Evolutionary conservation across 179 eudicot species (phyloP).

Genomic region (Dionaea muscipula): DNA sequence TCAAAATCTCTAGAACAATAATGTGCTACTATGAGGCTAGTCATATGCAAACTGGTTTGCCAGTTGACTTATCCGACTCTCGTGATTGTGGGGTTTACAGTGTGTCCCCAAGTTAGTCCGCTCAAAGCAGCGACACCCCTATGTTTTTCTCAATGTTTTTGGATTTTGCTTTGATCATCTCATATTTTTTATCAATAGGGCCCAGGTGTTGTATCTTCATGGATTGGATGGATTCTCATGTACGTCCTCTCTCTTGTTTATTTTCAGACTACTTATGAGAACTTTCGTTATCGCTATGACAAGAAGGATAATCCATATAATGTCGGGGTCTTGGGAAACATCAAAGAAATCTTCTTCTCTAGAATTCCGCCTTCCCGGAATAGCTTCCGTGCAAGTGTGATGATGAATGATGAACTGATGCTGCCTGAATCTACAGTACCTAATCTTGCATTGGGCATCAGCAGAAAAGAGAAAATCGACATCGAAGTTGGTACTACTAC

Average conservation of each 20-base stretch:
- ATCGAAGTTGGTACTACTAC: conserved; percentile 38
- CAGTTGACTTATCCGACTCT: no score
- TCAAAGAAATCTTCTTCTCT: conserved; percentile 49
- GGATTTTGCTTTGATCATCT: no score
- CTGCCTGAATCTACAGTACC: conserved; percentile 18
- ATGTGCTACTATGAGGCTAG: no score
- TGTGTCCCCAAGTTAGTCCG: no score
- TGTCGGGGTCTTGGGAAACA: conserved; percentile 43
- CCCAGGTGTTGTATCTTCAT: no score
- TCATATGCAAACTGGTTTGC: no score
- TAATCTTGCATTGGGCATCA: conserved; percentile 19
- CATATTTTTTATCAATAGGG: no score
- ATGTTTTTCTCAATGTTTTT: no score
- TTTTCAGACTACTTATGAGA: conserved; percentile 84
- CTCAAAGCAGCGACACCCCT: no score
- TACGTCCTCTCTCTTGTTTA: not conserved
- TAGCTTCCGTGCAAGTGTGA: conserved; percentile 44
- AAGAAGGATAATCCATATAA: conserved; percentile 73
- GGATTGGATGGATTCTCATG: conserved; percentile 7
- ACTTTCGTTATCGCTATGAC: conserved; percentile 73
- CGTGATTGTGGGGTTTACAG: no score
- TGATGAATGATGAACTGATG: conserved; percentile 26
- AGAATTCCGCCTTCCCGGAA: conserved; percentile 43
- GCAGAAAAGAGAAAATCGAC: conserved; percentile 54
- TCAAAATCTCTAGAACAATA: no score